Evolutionary conservation across 2,329 filamentous ascomycete genomes (phyloP), one percentile per base, ranked within the genome.

Genomic region (Pestalotiopsis sp.): DNA sequence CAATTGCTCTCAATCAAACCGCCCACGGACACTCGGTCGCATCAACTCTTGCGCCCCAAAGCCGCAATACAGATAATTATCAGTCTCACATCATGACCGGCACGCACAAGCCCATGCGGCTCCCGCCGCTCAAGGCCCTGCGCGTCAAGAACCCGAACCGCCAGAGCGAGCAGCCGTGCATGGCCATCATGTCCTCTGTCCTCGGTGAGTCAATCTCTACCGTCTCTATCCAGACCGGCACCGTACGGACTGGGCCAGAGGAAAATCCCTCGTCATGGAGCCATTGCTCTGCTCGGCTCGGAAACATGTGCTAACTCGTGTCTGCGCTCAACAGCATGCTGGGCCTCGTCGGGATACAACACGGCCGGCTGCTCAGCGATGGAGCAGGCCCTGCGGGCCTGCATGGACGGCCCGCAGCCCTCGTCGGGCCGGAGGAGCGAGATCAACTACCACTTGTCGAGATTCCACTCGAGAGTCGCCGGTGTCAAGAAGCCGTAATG

Each of bases 401-500:
- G 90, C 82, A 97, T 98, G 94, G 95, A 98, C 84, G 88, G 88
- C 68, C 90, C 91, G 71, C 89, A 77, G 85, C 85, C 79, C 69
- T 75, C 81, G 13, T 77, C 80, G 65, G 76, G 79, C 39, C 88
- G 89, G 78, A 93, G 91, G 84, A 95, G 90, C 80, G 90, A 88
- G 72, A 94, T 98, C 88, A 98, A 98, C 83, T 95, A 95, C 85
- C 95, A 98, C 80, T 85, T 98, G 58, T 88, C 88, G 73, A 89
- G 96, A 85, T 97, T 85, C 88, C 91, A 82, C 87, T 91, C 76
- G 87, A 90, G 73, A 84, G n/a, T 82, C 75, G 7, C 70, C 74
- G 82, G 87, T 86, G 80, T 65, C 59, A 88, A 91, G 75, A 66
- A 66, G 64, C 41, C 31, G 12, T 66, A 60, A 62, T 17, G 27